phyloP scores from a whole-genome alignment of 176 grass and related monocot species.

The Melocanna baccifera region DNA sequence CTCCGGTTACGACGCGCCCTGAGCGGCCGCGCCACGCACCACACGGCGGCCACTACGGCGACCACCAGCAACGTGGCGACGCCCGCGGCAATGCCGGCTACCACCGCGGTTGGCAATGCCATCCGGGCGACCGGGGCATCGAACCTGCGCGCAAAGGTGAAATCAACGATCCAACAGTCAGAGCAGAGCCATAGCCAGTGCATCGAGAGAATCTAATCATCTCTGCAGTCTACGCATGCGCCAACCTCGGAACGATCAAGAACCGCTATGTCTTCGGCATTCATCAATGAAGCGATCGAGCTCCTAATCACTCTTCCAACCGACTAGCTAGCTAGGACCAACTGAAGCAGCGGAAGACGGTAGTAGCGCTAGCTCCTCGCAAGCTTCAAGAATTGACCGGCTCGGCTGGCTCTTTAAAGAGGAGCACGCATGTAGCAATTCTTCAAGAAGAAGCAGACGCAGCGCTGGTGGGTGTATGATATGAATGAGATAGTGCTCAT shows the following conservation, averaged over 20 bases:
- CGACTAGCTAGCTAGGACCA: too few species aligned
- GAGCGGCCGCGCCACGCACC: constrained; percentile 29
- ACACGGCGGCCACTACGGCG: constrained; percentile 33
- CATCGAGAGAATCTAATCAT: neutral
- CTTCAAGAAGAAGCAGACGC: neutral
- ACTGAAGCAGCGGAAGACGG: neutral
- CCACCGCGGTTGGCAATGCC: constrained; percentile 54
- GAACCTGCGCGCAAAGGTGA: constrained; percentile 38
- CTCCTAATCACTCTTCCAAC: neutral
- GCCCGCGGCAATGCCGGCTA: constrained; percentile 59
- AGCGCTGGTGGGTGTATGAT: constrained; percentile 15
- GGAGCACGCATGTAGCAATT: neutral
- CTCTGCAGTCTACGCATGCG: neutral
- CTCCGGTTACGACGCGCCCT: constrained; percentile 42
- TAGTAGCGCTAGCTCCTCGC: neutral
- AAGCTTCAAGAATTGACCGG: neutral
- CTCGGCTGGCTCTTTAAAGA: constrained; percentile 32
- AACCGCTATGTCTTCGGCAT: constrained; percentile 39
- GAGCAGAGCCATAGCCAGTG: neutral
- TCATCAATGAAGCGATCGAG: constrained; percentile 46
- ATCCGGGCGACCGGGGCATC: constrained; percentile 74
- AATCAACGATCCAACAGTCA: neutral
- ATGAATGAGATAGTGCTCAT: neutral
- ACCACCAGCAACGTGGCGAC: constrained; percentile 35
- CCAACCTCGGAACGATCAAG: constrained; percentile 37